Evolutionary conservation across 192 early-diverging fungal species (phyloP).

Genomic region (Linnemannia zychae): DNA sequence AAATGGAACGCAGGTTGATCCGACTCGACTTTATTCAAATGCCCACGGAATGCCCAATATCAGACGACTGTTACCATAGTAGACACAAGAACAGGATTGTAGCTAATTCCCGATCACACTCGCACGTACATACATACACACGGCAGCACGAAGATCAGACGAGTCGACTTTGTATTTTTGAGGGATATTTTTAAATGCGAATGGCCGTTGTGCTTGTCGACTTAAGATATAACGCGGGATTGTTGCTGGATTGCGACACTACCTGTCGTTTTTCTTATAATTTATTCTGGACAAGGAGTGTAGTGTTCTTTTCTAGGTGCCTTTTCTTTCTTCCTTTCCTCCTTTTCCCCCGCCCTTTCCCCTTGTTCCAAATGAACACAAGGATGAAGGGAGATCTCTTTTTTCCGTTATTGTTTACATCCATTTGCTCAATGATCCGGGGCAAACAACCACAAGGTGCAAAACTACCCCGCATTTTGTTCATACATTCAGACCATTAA

Average conservation of each 20-base stretch:
- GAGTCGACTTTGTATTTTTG: background rate
- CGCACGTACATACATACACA: background rate
- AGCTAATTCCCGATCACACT: background rate
- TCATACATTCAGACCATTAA: background rate
- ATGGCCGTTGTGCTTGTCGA: background rate
- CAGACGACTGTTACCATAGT: background rate
- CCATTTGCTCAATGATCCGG: background rate
- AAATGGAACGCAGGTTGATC: background rate
- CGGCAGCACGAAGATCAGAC: background rate
- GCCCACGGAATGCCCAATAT: background rate
- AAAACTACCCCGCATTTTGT: slow-evolving; percentile 8
- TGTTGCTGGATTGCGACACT: background rate
- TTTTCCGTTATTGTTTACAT: background rate
- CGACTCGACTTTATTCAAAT: background rate
- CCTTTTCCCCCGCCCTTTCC: background rate
- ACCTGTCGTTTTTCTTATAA: background rate
- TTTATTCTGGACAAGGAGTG: background rate
- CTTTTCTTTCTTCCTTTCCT: background rate
- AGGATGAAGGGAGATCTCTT: background rate
- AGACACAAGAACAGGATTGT: background rate
- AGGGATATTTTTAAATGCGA: background rate
- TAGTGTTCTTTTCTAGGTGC: background rate
- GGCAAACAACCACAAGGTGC: background rate
- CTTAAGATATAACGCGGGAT: background rate
- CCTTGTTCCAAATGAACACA: background rate